Evolutionary conservation across 2,329 filamentous ascomycete species (phyloP).

Genomic region (Neospermospora avenae): DNA sequence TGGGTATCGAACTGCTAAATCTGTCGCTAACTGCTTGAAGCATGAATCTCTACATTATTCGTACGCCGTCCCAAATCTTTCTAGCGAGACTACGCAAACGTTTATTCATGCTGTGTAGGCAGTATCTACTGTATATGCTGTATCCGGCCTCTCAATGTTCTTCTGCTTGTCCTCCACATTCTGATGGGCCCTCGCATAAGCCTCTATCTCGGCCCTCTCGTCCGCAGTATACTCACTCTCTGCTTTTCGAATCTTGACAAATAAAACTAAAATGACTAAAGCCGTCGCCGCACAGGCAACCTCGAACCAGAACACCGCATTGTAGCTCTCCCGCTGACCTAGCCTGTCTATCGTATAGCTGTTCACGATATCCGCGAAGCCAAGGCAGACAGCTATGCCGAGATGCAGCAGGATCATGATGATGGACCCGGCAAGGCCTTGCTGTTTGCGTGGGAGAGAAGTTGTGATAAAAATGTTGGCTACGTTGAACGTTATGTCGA

Average conservation of each 20-base stretch:
- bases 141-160: background rate
- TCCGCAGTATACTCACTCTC: constrained; percentile 56
- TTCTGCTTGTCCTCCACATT: background rate
- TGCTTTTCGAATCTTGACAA: constrained; percentile 51
- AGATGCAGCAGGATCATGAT: constrained; percentile 70
- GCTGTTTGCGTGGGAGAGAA: constrained; percentile 59
- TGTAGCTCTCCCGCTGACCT: constrained; percentile 52
- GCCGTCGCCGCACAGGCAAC: constrained; percentile 52
- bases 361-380: constrained; percentile 64
- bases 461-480: constrained; percentile 77
- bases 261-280: constrained; percentile 48
- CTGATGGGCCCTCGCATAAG: background rate
- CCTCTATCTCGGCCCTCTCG: constrained; percentile 42
- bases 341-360: constrained; percentile 37
- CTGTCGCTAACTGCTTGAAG: background rate
- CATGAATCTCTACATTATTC: background rate
- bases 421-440: constrained; percentile 69
- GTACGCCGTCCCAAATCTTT: background rate
- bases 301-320: constrained; percentile 65
- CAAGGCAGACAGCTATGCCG: constrained; percentile 68
- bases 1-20: background rate
- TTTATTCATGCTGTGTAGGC: too few species aligned
- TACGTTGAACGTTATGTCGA: constrained; percentile 74
- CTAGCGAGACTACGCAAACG: background rate
- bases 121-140: background rate